Evolutionary conservation across 257 asterid species (phyloP), one percentile per base, ranked within the genome.

Genomic region (Prunella vulgaris): DNA sequence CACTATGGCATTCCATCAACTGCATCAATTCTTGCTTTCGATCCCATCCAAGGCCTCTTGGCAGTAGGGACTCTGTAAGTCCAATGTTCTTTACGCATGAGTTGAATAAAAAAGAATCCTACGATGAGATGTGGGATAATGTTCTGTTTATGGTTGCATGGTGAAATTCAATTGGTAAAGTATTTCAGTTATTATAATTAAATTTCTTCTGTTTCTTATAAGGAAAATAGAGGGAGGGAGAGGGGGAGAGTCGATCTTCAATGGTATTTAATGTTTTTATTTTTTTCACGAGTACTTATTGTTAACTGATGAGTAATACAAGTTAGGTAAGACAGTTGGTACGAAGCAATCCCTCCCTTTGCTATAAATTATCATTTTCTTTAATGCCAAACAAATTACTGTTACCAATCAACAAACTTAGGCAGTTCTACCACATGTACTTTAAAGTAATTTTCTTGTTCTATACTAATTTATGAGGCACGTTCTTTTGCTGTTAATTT

Each of bases 1-100:
- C 99, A 94, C 80, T 91, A 91, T 82, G 99, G 99, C 69, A 87
- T 94, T 69, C 97, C 99, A 65, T 84, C 93, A 24, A 86, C 97
- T 72, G 96, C 97, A 18, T 94, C 99, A 1, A 70, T 82, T 76
- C 80, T 94, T 60, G 89, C 95, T 70, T 94, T 83, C 68, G 97
- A 94, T 76, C 90, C 91, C 52, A 64, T 91, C 72, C 97, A 94
- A 71, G 77, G 86, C 74, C 88, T 94, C 73, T 81, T 94, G 84
- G 97, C 97, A 44, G 81, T 94, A 60, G 97, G 97, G 75, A 91
- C 99, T 53, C 53, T 89, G 99, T 94, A 82, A 84, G 96, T 84
- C 74, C 30, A 35, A 76, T 68, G 14, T 64, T 46, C 67, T 74
- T 33, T 18, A 35, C 10, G 2, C 54, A 40, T 25, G 38, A 52